Base-by-base conservation (phyloP, 2,329 filamentous ascomycete genomes). In the Hymenoscyphus fructigenus region DNA sequence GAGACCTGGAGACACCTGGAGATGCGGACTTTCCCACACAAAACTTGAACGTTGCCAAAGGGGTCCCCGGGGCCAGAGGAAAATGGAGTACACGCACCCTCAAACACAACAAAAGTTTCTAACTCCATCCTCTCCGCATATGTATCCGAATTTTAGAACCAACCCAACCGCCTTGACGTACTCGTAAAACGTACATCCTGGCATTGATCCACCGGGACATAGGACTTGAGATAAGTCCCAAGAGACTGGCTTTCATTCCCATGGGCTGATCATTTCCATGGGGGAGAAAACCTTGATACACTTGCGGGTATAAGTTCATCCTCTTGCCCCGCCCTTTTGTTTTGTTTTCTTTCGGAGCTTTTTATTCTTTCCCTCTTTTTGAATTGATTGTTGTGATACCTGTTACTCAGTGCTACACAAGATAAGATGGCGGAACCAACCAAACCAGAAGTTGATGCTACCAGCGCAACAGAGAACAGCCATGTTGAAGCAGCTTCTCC, bases 391-490 rank as follows among this genome's bases (percentile, higher is more conserved):
- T 23, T 53, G 47, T 53, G 10, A 23, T 53, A 53, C 47, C 47
- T 53, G 47, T 53, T 26, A 53, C 20, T 53, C 47, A 20, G 20
- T 53, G 23, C 47, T 53, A 53, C 47, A 23, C 47, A 26, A 53
- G 47, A 53, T 15, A 67, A 26, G 10, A 71, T 71, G 69, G 62
- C 66, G 23, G 66, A 68, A 23, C 59, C 36, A 17, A 53, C 28
- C 38, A 69, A 69, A n/a, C 1, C 29, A 34, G 55, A 65, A 23
- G 50, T 36, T 12, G 63, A 67, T 63, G 57, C 65, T 23, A 64
- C 68, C 56, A 68, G 59, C 57, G 67, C 68, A 1, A 61, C 67
- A 29, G 61, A 67, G 9, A 59, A 65, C 34, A 69, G 67, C 26
- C 65, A 67, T 17, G 36, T 57, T 14, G 67, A 64, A 20, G 36